A percentile compares a stretch with the other conserved stretches of the same genome.
Evolutionary conservation across 176 grass and related monocot species (phyloP).

Genomic region (Areca catechu): DNA sequence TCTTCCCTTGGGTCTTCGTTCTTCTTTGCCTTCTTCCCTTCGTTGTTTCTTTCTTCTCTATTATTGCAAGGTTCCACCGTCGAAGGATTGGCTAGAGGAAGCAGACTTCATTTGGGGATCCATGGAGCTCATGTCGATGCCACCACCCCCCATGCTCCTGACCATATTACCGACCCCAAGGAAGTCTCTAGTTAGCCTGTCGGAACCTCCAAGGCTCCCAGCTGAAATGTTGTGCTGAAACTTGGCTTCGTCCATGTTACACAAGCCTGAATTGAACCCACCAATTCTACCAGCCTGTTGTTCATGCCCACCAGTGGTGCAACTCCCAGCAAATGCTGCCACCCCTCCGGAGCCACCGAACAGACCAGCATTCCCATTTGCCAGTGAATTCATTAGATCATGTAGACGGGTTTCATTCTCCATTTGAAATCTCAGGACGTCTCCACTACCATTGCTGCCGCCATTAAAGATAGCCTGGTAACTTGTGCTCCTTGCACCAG

Average conservation of each 20-base stretch:
- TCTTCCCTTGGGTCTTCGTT: not conserved
- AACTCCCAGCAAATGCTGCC: constrained; percentile 19
- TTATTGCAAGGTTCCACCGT: constrained; percentile 46
- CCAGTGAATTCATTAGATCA: constrained; percentile 83
- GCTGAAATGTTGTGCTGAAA: constrained; percentile 39
- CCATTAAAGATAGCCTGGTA: not conserved
- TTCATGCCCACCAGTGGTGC: not conserved
- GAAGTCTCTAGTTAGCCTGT: constrained; percentile 77
- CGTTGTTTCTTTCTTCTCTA: too few species aligned
- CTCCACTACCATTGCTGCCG: constrained; percentile 17
- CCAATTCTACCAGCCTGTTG: not conserved
- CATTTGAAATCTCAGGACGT: constrained; percentile 32
- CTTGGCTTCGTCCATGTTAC: constrained; percentile 69
- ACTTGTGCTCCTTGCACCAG: not conserved
- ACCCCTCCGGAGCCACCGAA: constrained; percentile 23
- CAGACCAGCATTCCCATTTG: constrained; percentile 38
- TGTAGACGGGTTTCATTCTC: constrained; percentile 63
- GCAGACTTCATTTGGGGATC: constrained; percentile 85
- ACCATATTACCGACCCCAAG: constrained; percentile 70
- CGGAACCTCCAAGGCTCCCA: constrained; percentile 21
- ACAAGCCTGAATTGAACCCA: constrained; percentile 43
- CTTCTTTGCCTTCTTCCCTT: constrained; percentile 9
- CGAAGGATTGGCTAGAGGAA: constrained; percentile 43
- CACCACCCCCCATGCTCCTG: constrained; percentile 29
- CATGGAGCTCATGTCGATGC: constrained; percentile 61